Base-by-base conservation (phyloP, 108 stramenopile genomes). In the Fragilaria crotonensis region DNA sequence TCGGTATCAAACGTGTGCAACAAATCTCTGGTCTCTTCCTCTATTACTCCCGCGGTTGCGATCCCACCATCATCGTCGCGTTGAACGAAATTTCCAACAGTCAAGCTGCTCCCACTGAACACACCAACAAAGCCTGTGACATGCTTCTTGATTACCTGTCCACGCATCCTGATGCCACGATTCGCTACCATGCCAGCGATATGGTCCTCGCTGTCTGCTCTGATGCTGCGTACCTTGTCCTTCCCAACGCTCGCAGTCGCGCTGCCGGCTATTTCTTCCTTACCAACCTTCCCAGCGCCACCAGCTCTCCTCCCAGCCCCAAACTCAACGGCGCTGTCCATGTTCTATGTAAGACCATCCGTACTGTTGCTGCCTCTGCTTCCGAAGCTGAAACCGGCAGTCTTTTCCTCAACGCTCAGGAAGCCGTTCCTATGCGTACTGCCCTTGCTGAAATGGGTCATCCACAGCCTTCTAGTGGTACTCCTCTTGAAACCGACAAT, bases 61-160 rank as follows among this genome's bases (percentile, higher is more conserved):
- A 74, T 32, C 33, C 11, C 44, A 76, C 74, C 28, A 67, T 70
- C 45, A 25, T 80, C 21, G 11, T 45, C 1, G 67, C 64, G 21
- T 25, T 74, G 0, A 61, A 58, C 18, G 9, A 26, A 21, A 45
- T 79, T 17, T 54, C 71, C 46, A 27, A 66, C 20, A 33, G 49
- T 30, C 74, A 80, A 65, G 28, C 70, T 14, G 19, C 33, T 32
- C 52, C 70, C 7, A 66, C 59, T 1, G 4, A 41, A 50, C 21
- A 28, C 2, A 72, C 65, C 5, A 47, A 61, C 36, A 44, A 51
- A 21, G 54, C 36, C 57, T 48, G 20, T 45, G 29, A 48, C 26
- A 59, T 67, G 45, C 61, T 81, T 17, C 60, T 81, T n/a, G 67
- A 81, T 31, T 77, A 81, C 49, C 45, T 47, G 2, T 72, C 78